Evolutionary conservation across 768 basidiomycete genomes (phyloP), one percentile per base, ranked within the genome.

Genomic region (Neoboletus subvelutipes): DNA sequence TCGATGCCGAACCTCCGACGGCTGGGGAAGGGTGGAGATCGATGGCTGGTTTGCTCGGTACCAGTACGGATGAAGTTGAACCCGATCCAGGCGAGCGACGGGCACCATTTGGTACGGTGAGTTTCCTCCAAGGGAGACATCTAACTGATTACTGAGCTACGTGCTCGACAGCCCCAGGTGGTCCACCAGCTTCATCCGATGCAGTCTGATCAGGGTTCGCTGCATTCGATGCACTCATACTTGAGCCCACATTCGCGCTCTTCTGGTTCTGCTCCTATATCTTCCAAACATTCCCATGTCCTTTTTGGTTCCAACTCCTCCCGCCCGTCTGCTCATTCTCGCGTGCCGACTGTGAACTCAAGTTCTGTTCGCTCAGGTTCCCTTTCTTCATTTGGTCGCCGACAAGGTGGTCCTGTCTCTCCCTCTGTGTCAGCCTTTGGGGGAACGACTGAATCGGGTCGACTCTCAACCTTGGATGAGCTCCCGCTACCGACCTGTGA

Each of bases 1-100:
- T 88, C 17, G 89, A 91, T 58, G 85, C 88, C 34, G 84, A 78
- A 24, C 88, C 89, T 9, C 88, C 89, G 3, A 66, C 67, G 54
- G 83, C 88, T 26, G 78, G 77, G 20, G 81, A 80, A 53, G 75
- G 80, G 5, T 90, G 89, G 89, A 76, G 82, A 56, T 75, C 75
- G 12, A 73, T 89, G 57, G 65, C 77, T 36, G 73, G 73, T 20
- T 54, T 68, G 20, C 55, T 50, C 12, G 53, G 54, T 39, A 5
- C 69, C 68, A 42, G 52, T 53, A 41, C 58, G 0, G 47, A 57
- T 6, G 60, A 65, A 55, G 55, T 43, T 49, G 63, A 58, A 31
- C 51, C 67, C 29, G 66, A 64, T 48, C 52, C 64, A 49, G 59
- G 70, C 54, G 74, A 72, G 37, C 75, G 79, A 37, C 72, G 83